phyloP scores from a whole-genome alignment of 768 basidiomycete species.

The Tricholoma saponaceum region DNA sequence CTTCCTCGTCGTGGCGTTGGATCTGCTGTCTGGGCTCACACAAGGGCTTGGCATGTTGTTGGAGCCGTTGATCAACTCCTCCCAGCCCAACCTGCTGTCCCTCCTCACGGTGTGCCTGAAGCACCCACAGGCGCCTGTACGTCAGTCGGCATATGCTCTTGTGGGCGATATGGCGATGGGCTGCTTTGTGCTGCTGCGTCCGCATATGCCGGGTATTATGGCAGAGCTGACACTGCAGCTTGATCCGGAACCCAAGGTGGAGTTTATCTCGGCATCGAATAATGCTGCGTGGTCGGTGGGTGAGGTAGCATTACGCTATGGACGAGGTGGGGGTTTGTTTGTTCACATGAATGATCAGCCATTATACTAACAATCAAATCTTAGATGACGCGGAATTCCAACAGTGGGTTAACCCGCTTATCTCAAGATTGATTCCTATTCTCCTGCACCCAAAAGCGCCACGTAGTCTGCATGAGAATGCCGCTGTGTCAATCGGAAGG shows the following conservation, averaged over 20 bases:
- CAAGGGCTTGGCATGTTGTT: slow-evolving; percentile 86
- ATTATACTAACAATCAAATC: slow-evolving; percentile 2
- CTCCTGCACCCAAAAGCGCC: slow-evolving; percentile 90
- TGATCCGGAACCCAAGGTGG: slow-evolving; percentile 87
- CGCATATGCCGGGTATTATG: slow-evolving; percentile 87
- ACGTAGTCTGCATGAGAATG: slow-evolving; percentile 93
- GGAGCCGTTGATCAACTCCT: slow-evolving; percentile 63
- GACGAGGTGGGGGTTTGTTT: slow-evolving; percentile 54
- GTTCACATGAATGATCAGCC: neutral
- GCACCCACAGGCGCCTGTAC: slow-evolving; percentile 92
- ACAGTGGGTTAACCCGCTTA: slow-evolving; percentile 86
- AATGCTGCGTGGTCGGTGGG: slow-evolving; percentile 99
- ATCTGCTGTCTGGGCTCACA: slow-evolving; percentile 91
- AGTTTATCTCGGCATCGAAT: slow-evolving; percentile 96
- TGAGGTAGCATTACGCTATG: slow-evolving; percentile 92
- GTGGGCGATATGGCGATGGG: slow-evolving; percentile 98
- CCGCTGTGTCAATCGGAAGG: slow-evolving; percentile 96
- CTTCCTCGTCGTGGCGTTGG: slow-evolving; percentile 97
- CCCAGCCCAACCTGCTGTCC: slow-evolving; percentile 74
- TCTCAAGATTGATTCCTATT: slow-evolving; percentile 88
- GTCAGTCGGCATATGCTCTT: slow-evolving; percentile 97
- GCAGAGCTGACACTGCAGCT: slow-evolving; percentile 85
- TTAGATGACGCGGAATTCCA: slow-evolving; percentile 82
- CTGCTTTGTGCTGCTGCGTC: slow-evolving; percentile 83
- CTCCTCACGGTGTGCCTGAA: slow-evolving; percentile 87